phyloP scores from a whole-genome alignment of 116 monocot species.

The Thalassia testudinum region DNA sequence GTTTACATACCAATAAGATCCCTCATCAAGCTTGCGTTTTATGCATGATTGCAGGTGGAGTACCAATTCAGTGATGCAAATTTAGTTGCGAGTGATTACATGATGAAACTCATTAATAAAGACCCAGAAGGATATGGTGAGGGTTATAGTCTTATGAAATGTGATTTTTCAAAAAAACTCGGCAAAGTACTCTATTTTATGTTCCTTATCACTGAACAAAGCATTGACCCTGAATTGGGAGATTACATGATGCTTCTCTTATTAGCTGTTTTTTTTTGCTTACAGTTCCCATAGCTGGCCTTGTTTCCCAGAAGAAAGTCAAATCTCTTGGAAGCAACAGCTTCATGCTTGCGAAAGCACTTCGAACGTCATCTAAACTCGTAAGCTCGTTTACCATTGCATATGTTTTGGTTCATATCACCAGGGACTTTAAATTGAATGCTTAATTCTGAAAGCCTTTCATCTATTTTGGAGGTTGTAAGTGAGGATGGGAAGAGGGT shows the following conservation, averaged over 20 bases:
- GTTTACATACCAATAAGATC: not conserved
- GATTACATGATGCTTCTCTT: not conserved
- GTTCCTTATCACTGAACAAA: not conserved
- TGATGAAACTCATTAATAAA: slow-evolving; percentile 71
- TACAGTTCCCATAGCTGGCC: slow-evolving; percentile 64
- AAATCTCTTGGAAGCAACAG: slow-evolving; percentile 44
- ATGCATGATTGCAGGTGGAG: slow-evolving; percentile 35
- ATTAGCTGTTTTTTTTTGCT: not conserved
- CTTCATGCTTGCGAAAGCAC: slow-evolving; percentile 54
- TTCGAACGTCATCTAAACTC: slow-evolving; percentile 60
- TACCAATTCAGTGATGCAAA: slow-evolving; percentile 67
- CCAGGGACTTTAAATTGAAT: too few species aligned
- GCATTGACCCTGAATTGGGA: not conserved
- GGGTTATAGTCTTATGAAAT: not conserved
- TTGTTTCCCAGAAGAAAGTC: slow-evolving; percentile 68
- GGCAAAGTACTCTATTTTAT: too few species aligned
- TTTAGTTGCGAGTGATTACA: slow-evolving; percentile 51
- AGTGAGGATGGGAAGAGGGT: slow-evolving; percentile 75
- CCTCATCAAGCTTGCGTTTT: not conserved
- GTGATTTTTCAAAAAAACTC: not conserved
- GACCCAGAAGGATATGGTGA: slow-evolving; percentile 74
- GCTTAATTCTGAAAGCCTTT: too few species aligned
- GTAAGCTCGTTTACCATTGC: slow-evolving; percentile 13
- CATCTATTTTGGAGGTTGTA: slow-evolving; percentile 29
- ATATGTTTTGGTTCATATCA: too few species aligned